These are phyloP conservation scores for Candida dajiaensis DNA, from an alignment of 805 yeast species.

Conservation along the genomic window DNA sequence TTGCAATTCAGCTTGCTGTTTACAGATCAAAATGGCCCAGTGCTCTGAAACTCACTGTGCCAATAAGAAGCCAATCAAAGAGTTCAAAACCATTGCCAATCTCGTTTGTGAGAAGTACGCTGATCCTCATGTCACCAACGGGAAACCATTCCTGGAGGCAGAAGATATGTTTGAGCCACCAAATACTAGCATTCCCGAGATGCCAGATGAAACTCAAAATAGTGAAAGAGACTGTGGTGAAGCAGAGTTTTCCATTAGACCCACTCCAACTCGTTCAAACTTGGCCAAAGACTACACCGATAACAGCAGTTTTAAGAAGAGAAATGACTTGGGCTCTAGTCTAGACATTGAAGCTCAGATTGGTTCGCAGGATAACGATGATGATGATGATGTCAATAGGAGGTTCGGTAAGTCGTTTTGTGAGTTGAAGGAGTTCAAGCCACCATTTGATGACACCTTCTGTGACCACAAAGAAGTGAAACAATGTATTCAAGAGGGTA, in stretches of 20 bases:
- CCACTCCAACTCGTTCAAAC: slow-evolving; percentile 4
- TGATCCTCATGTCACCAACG: slow-evolving; percentile 17
- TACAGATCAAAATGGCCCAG: slow-evolving; percentile 18
- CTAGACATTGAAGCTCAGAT: background rate
- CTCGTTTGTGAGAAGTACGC: slow-evolving; percentile 20
- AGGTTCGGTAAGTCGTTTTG: slow-evolving; percentile 16
- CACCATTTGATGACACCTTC: slow-evolving; percentile 16
- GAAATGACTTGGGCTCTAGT: background rate
- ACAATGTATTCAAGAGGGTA: slow-evolving; percentile 20
- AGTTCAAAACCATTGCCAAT: slow-evolving; percentile 16
- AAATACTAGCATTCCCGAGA: background rate
- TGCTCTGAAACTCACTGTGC: slow-evolving; percentile 20
- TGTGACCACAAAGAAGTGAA: slow-evolving; percentile 19
- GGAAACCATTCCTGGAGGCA: background rate
- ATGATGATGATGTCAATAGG: slow-evolving; percentile 20
- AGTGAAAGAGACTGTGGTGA: slow-evolving; percentile 6
- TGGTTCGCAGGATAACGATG: slow-evolving; percentile 19
- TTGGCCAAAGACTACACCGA: background rate
- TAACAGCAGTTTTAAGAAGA: background rate
- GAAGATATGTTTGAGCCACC: background rate
- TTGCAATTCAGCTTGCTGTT: slow-evolving; percentile 23
- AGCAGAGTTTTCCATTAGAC: slow-evolving; percentile 3
- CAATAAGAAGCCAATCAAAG: slow-evolving; percentile 11
- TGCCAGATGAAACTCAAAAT: background rate
- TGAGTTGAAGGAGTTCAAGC: slow-evolving; percentile 14